phyloP scores from a whole-genome alignment of 2,329 filamentous ascomycete species.

The Thielaviopsis euricoi region DNA sequence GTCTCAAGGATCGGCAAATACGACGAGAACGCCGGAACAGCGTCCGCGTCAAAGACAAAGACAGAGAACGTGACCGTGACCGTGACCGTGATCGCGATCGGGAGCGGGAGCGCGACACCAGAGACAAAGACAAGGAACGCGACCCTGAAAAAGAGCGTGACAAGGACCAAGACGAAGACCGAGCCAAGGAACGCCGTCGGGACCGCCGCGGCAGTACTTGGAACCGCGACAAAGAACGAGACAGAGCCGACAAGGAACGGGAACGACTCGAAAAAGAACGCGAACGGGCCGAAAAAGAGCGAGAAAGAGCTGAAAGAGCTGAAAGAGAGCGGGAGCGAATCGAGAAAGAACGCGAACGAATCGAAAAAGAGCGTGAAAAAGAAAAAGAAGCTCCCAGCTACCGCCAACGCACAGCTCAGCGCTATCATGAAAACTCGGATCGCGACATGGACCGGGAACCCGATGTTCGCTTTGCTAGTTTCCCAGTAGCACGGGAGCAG shows the following conservation, averaged over 20 bases:
- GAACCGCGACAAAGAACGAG: conserved; percentile 6
- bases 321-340: conserved; percentile 15
- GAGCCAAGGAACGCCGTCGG: conserved; percentile 6
- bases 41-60: conserved; percentile 10
- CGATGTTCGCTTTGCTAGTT: conserved; percentile 7
- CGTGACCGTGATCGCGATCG: conserved; percentile 11
- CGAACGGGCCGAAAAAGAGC: conserved; percentile 8
- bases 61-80: conserved; percentile 11
- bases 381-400: conserved; percentile 11
- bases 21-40: conserved; percentile 10
- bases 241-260: conserved; percentile 7
- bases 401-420: conserved; percentile 2
- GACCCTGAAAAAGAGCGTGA: conserved; percentile 10
- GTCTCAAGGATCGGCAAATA: conserved; percentile 8
- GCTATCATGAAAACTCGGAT: conserved; percentile 10
- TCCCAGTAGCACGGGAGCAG: neutral
- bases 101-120: neutral
- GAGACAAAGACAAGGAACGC: conserved; percentile 11
- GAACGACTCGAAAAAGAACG: conserved; percentile 6
- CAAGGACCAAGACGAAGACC: conserved; percentile 8
- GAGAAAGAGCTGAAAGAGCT: conserved; percentile 14
- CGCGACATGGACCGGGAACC: conserved; percentile 14
- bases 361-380: conserved; percentile 13
- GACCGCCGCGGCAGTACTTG: conserved; percentile 10
- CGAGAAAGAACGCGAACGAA: conserved; percentile 3